A percentile compares a stretch with the other conserved stretches of the same genome.
Conservation (phyloP, 1,284 basidiomycete species). For the Sanguinoderma infundibulare region DNA sequence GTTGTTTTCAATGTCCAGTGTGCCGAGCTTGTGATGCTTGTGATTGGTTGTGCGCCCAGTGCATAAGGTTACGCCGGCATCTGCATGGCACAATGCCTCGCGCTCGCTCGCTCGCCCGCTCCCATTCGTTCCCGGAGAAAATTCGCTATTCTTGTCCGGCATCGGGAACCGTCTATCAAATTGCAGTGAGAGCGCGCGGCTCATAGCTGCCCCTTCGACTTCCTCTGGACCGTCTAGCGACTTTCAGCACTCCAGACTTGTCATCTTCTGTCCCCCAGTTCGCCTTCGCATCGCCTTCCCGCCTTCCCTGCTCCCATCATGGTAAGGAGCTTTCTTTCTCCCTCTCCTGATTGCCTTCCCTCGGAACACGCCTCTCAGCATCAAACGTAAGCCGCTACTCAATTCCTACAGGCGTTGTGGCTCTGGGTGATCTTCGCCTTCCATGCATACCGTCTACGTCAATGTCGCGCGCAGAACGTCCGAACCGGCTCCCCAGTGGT, state of each 20-base stretch:
- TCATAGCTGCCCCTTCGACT: constrained; percentile 18
- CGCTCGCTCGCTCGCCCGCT: neutral
- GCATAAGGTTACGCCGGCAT: constrained; percentile 12
- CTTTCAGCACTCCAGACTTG: constrained; percentile 23
- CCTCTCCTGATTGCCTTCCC: constrained; percentile 17
- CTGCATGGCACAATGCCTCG: constrained; percentile 4
- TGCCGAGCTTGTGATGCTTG: neutral
- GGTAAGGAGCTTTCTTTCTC: constrained; percentile 10
- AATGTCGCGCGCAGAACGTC: neutral
- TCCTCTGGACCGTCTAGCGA: constrained; percentile 21
- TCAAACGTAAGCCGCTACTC: constrained; percentile 16
- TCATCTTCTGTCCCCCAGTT: constrained; percentile 7
- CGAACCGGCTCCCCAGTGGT: constrained; percentile 11
- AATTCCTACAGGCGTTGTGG: constrained; percentile 10
- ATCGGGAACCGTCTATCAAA: constrained; percentile 16
- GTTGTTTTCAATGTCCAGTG: neutral
- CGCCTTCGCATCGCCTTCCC: neutral
- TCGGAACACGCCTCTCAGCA: constrained; percentile 13
- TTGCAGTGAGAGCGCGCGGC: constrained; percentile 20
- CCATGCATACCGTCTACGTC: constrained; percentile 14
- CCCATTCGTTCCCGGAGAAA: constrained; percentile 23
- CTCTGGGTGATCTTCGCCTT: constrained; percentile 18
- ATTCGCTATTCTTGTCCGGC: constrained; percentile 21
- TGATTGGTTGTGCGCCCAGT: constrained; percentile 6
- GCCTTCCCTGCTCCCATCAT: constrained; percentile 14